Evolutionary conservation across 2,329 filamentous ascomycete genomes (phyloP).

Genomic region (Tolypocladium endophyticum): DNA sequence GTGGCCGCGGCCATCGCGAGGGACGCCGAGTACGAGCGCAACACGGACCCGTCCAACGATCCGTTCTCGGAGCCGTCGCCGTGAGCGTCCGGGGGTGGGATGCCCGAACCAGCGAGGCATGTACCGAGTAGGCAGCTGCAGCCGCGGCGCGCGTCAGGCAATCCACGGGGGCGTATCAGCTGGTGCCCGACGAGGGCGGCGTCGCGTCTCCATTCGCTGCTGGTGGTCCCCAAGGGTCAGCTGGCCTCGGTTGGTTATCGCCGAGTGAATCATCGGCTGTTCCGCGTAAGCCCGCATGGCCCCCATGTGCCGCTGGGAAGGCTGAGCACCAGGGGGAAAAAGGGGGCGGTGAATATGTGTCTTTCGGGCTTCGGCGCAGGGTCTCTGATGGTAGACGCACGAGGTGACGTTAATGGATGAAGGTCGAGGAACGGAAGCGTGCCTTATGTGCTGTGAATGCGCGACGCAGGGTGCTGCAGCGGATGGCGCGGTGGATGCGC

Average conservation of each 20-base stretch:
- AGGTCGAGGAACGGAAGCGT: not conserved
- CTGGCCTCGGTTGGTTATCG: not conserved
- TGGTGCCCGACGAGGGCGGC: not conserved
- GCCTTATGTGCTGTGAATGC: too few relatives aligned
- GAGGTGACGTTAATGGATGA: too few relatives aligned
- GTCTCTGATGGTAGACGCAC: too few relatives aligned
- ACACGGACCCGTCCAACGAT: conserved; percentile 37
- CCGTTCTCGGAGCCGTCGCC: conserved; percentile 33
- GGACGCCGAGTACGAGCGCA: conserved; percentile 47
- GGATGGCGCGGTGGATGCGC: too few relatives aligned
- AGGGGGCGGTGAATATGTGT: not conserved
- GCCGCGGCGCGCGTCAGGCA: not conserved
- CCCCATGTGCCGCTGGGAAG: not conserved
- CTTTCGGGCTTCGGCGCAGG: not conserved
- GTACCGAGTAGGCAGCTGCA: not conserved
- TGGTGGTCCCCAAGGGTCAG: not conserved
- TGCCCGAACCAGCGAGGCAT: not conserved
- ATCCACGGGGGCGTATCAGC: not conserved
- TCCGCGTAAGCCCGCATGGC: not conserved
- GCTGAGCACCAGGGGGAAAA: not conserved
- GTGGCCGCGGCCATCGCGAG: conserved; percentile 36
- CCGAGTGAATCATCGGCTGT: not conserved
- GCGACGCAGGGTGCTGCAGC: not conserved
- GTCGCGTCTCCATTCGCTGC: not conserved
- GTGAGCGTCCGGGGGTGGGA: not conserved